phyloP scores from a whole-genome alignment of 352 stramenopile genomes.

The Blastocystis sp. region DNA sequence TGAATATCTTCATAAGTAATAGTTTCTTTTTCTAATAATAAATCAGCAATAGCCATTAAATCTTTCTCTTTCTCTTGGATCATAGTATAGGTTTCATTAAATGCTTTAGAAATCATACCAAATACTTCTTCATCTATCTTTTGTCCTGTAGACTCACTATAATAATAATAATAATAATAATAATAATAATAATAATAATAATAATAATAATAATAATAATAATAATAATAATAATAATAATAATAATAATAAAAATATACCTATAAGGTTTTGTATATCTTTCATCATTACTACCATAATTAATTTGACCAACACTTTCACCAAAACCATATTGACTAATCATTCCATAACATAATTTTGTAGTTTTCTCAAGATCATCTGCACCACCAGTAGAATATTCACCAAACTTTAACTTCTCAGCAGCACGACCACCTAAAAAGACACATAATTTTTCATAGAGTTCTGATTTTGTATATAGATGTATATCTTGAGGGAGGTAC shows the following conservation, averaged over 20 bases:
- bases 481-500: slow-evolving; percentile 93
- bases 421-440: slow-evolving; percentile 80
- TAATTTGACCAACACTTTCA: slow-evolving; percentile 16
- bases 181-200: too few species aligned
- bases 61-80: slow-evolving; percentile 18
- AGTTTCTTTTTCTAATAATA: slow-evolving; percentile 32
- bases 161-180: too few species aligned
- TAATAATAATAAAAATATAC: too few species aligned
- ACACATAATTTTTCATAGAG: slow-evolving; percentile 96
- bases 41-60: slow-evolving; percentile 1
- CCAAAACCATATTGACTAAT: slow-evolving; percentile 22
- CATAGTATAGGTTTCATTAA: slow-evolving; percentile 5
- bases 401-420: slow-evolving; percentile 88
- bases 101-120: too few species aligned
- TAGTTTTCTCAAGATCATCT: slow-evolving; percentile 63
- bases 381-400: slow-evolving; percentile 82
- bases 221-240: too few species aligned
- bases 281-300: neutral
- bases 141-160: too few species aligned
- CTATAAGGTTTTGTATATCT: slow-evolving; percentile 18
- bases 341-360: slow-evolving; percentile 37
- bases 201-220: too few species aligned
- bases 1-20: slow-evolving; percentile 30
- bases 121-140: too few species aligned
- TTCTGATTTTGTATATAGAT: slow-evolving; percentile 73